A percentile compares a stretch with the other conserved stretches of the same genome.
Conservation (phyloP, 2,329 filamentous ascomycete genomes). For the Fusarium sp. region DNA sequence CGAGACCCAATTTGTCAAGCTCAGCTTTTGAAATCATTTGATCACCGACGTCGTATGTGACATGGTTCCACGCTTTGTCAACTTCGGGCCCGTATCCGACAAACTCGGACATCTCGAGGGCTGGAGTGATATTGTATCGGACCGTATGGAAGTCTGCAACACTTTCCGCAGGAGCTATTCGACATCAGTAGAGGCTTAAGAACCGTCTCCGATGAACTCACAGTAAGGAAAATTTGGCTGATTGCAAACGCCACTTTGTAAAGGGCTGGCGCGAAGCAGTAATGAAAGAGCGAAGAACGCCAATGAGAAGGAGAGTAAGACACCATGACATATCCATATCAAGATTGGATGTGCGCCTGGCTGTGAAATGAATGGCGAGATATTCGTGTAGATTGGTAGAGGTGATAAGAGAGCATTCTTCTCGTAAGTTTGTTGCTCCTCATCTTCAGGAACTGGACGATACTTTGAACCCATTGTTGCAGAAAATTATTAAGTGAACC, state of each 20-base stretch:
- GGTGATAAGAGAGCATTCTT: constrained; percentile 20
- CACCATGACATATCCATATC: constrained; percentile 27
- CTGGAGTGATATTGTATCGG: constrained; percentile 60
- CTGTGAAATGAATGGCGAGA: neutral
- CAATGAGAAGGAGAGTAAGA: constrained; percentile 23
- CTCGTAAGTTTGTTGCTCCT: constrained; percentile 24
- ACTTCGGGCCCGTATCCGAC: constrained; percentile 67
- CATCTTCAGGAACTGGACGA: constrained; percentile 4
- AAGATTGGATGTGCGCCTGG: neutral
- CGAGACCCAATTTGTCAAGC: constrained; percentile 62
- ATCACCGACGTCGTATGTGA: constrained; percentile 64
- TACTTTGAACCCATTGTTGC: constrained; percentile 12
- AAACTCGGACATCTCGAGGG: constrained; percentile 59
- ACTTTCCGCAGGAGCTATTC: constrained; percentile 57
- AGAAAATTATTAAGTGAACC: neutral
- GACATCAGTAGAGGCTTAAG: neutral
- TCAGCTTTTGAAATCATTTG: constrained; percentile 67
- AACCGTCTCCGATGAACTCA: neutral
- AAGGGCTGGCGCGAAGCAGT: neutral
- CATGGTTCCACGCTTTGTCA: constrained; percentile 66
- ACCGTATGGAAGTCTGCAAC: constrained; percentile 61
- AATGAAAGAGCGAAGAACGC: constrained; percentile 24
- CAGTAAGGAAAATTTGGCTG: constrained; percentile 27
- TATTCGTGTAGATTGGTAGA: neutral
- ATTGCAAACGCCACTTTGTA: neutral